These are phyloP conservation scores for Suillus fuscotomentosus DNA, from an alignment of 768 basidiomycete species.

Conservation along the genomic window DNA sequence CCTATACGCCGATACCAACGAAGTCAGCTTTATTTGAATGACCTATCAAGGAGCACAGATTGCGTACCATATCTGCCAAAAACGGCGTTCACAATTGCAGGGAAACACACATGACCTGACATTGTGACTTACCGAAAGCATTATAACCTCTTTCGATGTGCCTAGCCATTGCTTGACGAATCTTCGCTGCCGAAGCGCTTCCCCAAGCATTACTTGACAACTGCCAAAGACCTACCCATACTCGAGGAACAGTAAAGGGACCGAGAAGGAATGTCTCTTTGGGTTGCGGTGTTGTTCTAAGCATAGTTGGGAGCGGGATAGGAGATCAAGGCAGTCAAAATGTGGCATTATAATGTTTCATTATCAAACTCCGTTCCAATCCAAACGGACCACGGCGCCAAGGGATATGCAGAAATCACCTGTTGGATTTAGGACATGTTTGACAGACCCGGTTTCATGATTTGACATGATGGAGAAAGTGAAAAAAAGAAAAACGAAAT, in stretches of 20 bases:
- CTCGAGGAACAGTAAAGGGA: slow-evolving; percentile 54
- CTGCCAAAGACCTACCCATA: slow-evolving; percentile 85
- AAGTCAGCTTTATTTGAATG: slow-evolving; percentile 6
- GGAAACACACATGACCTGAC: slow-evolving; percentile 10
- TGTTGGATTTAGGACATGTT: neutral
- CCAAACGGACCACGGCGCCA: slow-evolving; percentile 6
- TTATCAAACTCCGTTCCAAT: slow-evolving; percentile 34
- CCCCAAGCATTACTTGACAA: slow-evolving; percentile 88
- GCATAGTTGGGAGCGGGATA: slow-evolving; percentile 20
- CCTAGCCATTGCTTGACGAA: slow-evolving; percentile 65
- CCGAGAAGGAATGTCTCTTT: slow-evolving; percentile 56
- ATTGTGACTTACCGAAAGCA: slow-evolving; percentile 39
- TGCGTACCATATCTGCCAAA: slow-evolving; percentile 54
- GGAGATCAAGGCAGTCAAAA: slow-evolving; percentile 7
- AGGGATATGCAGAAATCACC: neutral
- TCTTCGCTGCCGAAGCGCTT: slow-evolving; percentile 60
- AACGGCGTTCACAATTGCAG: slow-evolving; percentile 9
- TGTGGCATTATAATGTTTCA: slow-evolving; percentile 19
- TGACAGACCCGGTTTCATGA: slow-evolving; percentile 4
- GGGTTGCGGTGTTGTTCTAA: slow-evolving; percentile 8
- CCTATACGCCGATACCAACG: slow-evolving; percentile 18
- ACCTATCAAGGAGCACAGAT: slow-evolving; percentile 10
- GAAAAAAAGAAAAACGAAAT: neutral
- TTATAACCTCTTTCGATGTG: slow-evolving; percentile 56
- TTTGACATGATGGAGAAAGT: neutral